Evolutionary conservation across 2,329 filamentous ascomycete species (phyloP).

Genomic region (Septoria linicola): DNA sequence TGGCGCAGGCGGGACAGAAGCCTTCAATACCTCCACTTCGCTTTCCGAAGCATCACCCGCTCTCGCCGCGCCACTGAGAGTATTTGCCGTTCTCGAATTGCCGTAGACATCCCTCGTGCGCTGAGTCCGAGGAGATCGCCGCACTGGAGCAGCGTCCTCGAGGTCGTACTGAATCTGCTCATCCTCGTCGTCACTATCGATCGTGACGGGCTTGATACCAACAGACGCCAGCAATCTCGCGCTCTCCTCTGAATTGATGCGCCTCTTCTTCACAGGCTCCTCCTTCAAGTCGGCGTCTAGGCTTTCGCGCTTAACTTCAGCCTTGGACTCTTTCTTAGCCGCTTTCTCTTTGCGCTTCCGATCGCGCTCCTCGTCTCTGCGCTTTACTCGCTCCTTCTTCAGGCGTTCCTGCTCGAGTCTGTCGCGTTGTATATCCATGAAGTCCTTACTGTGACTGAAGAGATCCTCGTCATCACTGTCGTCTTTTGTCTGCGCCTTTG

Average conservation of each 20-base stretch:
- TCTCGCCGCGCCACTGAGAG: not conserved
- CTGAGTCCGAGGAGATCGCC: constrained; percentile 17
- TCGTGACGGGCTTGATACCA: constrained; percentile 16
- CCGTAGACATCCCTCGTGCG: constrained; percentile 20
- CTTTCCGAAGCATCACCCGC: constrained; percentile 23
- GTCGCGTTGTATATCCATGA: constrained; percentile 35
- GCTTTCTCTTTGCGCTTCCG: constrained; percentile 35
- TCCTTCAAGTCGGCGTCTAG: constrained; percentile 22
- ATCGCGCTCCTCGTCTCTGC: constrained; percentile 30
- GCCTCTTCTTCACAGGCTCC: constrained; percentile 29
- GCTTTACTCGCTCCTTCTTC: constrained; percentile 39
- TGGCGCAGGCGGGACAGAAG: not conserved
- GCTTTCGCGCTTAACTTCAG: constrained; percentile 30
- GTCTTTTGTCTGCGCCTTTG: constrained; percentile 19
- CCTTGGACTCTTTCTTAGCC: constrained; percentile 36
- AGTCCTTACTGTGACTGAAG: constrained; percentile 46
- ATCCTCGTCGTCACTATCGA: constrained; percentile 21
- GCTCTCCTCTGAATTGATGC: constrained; percentile 32
- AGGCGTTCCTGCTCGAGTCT: constrained; percentile 28
- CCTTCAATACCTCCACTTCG: constrained; percentile 16
- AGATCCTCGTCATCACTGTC: constrained; percentile 33
- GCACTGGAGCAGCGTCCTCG: constrained; percentile 12
- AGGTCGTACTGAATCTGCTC: constrained; percentile 11
- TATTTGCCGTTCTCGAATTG: constrained; percentile 6
- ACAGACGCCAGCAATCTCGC: constrained; percentile 25